These are phyloP conservation scores for Dentipellis sp. DNA, from an alignment of 768 basidiomycete genomes.

Conservation along the genomic window DNA sequence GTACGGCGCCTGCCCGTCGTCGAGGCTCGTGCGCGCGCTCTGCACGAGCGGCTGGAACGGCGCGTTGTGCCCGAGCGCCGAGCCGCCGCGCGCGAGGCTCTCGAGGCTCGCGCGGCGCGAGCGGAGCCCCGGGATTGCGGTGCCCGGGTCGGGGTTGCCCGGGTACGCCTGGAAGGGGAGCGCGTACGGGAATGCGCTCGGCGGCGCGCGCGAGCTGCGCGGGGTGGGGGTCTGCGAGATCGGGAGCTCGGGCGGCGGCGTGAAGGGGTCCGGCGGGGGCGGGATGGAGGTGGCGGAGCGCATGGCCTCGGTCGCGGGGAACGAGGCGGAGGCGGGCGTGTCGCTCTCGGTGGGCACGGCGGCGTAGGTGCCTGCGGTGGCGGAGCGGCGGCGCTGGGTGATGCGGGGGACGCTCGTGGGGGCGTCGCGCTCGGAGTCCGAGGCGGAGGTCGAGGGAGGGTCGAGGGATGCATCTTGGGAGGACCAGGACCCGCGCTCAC, in stretches of 20 bases:
- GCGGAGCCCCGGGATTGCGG: slow-evolving; percentile 25
- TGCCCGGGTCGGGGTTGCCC: slow-evolving; percentile 57
- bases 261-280: slow-evolving; percentile 10
- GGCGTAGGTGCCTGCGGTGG: neutral
- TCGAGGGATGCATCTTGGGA: slow-evolving; percentile 15
- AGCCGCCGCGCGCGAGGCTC: slow-evolving; percentile 13
- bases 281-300: neutral
- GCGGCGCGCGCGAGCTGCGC: slow-evolving; percentile 22
- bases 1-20: slow-evolving; percentile 7
- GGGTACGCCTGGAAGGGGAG: slow-evolving; percentile 59
- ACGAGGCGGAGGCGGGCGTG: neutral
- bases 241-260: slow-evolving; percentile 12
- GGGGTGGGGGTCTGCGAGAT: neutral
- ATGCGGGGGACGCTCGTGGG: slow-evolving; percentile 13
- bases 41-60: slow-evolving; percentile 14
- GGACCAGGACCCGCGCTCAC: slow-evolving; percentile 9
- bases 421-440: slow-evolving; percentile 22
- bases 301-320: slow-evolving; percentile 1
- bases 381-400: neutral
- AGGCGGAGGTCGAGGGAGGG: slow-evolving; percentile 5
- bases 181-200: slow-evolving; percentile 30
- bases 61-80: slow-evolving; percentile 9
- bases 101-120: slow-evolving; percentile 35
- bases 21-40: slow-evolving; percentile 18
- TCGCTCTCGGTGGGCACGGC: slow-evolving; percentile 1